Percentiles rank a stretch among this genome's conserved stretches.
These are phyloP conservation scores for Lentinus polychrous DNA, from an alignment of 1,284 basidiomycete species.

Conservation along the genomic window DNA sequence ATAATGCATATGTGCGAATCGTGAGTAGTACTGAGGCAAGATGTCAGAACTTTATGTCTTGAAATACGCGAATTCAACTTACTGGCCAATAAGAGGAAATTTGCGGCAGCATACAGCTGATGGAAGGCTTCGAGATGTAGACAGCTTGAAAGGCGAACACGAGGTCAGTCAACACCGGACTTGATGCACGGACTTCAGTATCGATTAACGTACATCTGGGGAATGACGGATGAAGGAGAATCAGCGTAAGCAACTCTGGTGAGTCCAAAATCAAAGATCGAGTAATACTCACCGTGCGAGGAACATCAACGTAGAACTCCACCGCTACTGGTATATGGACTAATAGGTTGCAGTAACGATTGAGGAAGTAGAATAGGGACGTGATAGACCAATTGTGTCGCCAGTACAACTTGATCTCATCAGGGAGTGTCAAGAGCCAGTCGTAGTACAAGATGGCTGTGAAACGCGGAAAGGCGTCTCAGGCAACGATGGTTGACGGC, in stretches of 20 bases:
- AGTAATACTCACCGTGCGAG: not conserved
- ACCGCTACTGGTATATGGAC: not conserved
- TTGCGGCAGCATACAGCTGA: not conserved
- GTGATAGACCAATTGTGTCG: not conserved
- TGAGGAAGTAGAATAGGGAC: not conserved
- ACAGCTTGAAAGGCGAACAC: not conserved
- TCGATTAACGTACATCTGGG: not conserved
- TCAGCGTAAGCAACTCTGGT: too few relatives aligned
- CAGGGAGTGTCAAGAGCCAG: not conserved
- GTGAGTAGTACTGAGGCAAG: not conserved
- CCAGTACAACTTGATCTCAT: not conserved
- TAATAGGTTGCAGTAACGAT: not conserved
- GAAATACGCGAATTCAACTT: not conserved
- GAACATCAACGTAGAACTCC: not conserved
- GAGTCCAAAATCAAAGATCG: too few relatives aligned
- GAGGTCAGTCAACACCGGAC: too few relatives aligned
- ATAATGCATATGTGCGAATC: not conserved
- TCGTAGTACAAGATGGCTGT: not conserved
- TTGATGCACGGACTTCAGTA: not conserved
- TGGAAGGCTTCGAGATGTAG: not conserved
- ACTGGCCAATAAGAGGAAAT: not conserved
- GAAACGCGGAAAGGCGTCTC: too few relatives aligned
- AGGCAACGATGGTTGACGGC: too few relatives aligned
- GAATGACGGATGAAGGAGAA: too few relatives aligned
- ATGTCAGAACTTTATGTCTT: not conserved